A percentile compares a stretch with the other conserved stretches of the same genome.
Evolutionary conservation across 2,329 filamentous ascomycete species (phyloP).

Genomic region (Stachybotrys elegans): DNA sequence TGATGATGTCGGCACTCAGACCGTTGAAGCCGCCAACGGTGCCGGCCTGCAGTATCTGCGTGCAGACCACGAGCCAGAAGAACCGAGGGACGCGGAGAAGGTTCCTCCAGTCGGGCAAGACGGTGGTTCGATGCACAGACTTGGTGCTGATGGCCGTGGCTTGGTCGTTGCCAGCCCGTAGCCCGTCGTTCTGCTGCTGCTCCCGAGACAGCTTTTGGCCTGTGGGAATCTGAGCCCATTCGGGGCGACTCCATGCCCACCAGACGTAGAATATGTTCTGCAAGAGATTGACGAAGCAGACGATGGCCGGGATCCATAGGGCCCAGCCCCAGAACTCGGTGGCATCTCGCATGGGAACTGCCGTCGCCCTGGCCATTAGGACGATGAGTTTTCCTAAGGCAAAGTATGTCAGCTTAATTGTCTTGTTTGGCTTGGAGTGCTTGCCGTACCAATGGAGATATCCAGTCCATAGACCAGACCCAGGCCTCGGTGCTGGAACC

Average conservation of each 20-base stretch:
- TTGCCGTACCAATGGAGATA: too few species aligned
- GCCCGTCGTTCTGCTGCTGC: background rate
- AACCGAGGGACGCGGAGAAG: slow-evolving; percentile 14
- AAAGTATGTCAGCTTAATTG: too few species aligned
- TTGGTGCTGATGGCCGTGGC: background rate
- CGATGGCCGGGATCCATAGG: slow-evolving; percentile 18
- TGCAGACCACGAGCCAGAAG: slow-evolving; percentile 17
- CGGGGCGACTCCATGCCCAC: slow-evolving; percentile 15
- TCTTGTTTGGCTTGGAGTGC: too few species aligned
- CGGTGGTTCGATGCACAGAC: background rate
- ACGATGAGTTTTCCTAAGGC: slow-evolving; percentile 18
- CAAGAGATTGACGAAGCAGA: slow-evolving; percentile 15
- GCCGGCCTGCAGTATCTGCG: slow-evolving; percentile 18
- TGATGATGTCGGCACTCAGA: slow-evolving; percentile 17
- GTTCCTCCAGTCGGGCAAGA: slow-evolving; percentile 5
- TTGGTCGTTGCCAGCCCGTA: background rate
- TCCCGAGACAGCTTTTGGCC: slow-evolving; percentile 8
- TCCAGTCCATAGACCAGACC: too few species aligned
- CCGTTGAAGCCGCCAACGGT: slow-evolving; percentile 13
- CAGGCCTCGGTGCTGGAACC: too few species aligned
- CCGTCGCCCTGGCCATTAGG: slow-evolving; percentile 17
- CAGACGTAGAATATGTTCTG: slow-evolving; percentile 17
- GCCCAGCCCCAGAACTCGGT: slow-evolving; percentile 21
- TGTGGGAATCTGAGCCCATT: slow-evolving; percentile 18
- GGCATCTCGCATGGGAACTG: slow-evolving; percentile 19